Base-by-base conservation (phyloP, 164 flowering plant species). In the Taxillus chinensis region DNA sequence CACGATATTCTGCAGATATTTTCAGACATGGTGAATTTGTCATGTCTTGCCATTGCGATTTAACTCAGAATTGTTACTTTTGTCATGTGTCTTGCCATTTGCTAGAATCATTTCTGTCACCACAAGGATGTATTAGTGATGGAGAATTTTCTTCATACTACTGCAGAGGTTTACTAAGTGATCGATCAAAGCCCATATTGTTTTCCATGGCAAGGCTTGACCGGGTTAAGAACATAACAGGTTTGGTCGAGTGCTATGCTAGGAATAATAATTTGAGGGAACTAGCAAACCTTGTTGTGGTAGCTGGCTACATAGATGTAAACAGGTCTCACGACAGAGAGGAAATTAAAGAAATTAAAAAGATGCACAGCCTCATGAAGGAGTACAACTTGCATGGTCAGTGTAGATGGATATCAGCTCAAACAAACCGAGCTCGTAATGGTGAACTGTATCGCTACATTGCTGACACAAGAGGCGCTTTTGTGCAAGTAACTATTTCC, bases 141-240 rank as follows among this genome's bases (percentile, higher is more conserved):
- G 27, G 27, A 0, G 27, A 27, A 43, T 43, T 5, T 43, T 43
- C 4, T 57, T 43, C 51, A n/a, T 57, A 8, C 64, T 62, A 56
- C n/a, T 75, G 68, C 90, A 93, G 97, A 61, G 90, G 99, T 63
- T 65, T 46, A 13, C 60, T 93, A 70, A 79, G 67, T 66, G 99
- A 93, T 67, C 79, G 66, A 39, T 84, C 99, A 39, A 93, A 90
- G 73, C 96, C 99, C 69, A 78, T 93, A 12, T 77, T 93, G 55
- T 93, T 87, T 71, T 88, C 99, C 45, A 90, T 90, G 99, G 99
- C 99, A 46, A 86, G 99, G 82, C 87, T 93, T 57, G 97, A 93
- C 70, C 74, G 68, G 9, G 99, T 93, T 64, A 93, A 93, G 70
- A 93, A 93, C 72, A 89, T 93, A n/a, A 73, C 91, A 3, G 99